These are phyloP conservation scores for Hymenoscyphus linearis DNA, from an alignment of 2,329 filamentous ascomycete genomes.

Conservation along the genomic window DNA sequence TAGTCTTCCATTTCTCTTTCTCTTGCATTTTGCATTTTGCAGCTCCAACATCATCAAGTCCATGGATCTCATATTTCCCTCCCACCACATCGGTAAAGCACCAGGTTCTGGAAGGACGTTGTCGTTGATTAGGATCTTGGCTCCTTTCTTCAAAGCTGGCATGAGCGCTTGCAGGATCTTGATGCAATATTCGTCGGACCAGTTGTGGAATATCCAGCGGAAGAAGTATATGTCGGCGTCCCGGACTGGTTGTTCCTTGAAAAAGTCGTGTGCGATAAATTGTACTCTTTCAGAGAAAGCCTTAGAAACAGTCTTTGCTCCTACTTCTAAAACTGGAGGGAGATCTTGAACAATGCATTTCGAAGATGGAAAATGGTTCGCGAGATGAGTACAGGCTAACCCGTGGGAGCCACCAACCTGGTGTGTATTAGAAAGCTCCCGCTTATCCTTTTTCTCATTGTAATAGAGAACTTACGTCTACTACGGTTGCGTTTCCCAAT, in stretches of 20 bases:
- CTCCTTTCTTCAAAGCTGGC: conserved; percentile 38
- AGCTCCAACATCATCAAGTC: conserved; percentile 33
- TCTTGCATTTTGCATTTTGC: conserved; percentile 32
- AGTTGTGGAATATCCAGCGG: conserved; percentile 44
- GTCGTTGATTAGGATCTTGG: conserved; percentile 29
- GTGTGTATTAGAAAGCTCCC: not conserved
- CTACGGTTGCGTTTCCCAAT: conserved; percentile 8
- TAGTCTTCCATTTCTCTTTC: conserved; percentile 33
- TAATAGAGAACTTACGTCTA: conserved; percentile 9
- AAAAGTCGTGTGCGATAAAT: conserved; percentile 39
- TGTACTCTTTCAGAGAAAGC: conserved; percentile 19
- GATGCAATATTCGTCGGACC: conserved; percentile 38
- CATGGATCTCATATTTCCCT: conserved; percentile 13
- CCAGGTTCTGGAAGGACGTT: conserved; percentile 6
- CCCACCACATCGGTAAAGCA: not conserved
- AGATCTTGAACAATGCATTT: conserved; percentile 33
- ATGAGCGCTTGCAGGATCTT: conserved; percentile 35
- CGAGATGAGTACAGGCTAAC: conserved; percentile 19
- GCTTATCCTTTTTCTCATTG: not conserved
- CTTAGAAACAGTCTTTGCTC: conserved; percentile 1
- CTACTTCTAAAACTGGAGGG: conserved; percentile 31
- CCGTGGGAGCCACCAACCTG: conserved; percentile 28
- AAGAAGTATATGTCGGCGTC: conserved; percentile 41
- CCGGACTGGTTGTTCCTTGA: conserved; percentile 24
- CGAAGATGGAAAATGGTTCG: conserved; percentile 19